Percentiles rank a stretch among this genome's conserved stretches.
These are phyloP conservation scores for Melanogaster broomeanus DNA, from an alignment of 768 basidiomycete species.

Conservation along the genomic window DNA sequence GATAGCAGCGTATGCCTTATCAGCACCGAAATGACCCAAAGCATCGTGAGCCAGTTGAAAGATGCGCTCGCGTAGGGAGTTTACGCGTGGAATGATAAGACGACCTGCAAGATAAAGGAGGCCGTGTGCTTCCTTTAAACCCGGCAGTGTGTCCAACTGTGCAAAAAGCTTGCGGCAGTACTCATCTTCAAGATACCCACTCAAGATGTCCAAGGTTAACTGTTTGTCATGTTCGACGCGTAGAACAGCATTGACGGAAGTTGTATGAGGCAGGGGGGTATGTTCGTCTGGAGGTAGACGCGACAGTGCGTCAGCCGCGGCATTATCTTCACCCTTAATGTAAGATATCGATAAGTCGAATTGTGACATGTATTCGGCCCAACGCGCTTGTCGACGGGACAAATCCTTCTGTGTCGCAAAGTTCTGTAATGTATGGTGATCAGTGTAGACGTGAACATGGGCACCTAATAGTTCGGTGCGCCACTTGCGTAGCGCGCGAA, in stretches of 20 bases:
- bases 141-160: background rate
- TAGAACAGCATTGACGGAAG: no score
- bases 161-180: conserved; percentile 7
- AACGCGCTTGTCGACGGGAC: conserved; percentile 35
- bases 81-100: conserved; percentile 11
- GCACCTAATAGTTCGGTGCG: background rate
- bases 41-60: conserved; percentile 33
- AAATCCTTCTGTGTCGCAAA: conserved; percentile 35
- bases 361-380: conserved; percentile 40
- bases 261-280: no score
- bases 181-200: conserved; percentile 8
- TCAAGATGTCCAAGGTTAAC: background rate
- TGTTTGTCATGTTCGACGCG: no score
- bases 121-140: background rate
- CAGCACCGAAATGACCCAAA: conserved; percentile 36
- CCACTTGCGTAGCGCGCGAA: conserved; percentile 18
- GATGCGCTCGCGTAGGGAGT: conserved; percentile 2
- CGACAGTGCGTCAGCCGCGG: conserved; percentile 43
- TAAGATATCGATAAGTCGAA: conserved; percentile 41
- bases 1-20: conserved; percentile 30
- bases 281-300: no score
- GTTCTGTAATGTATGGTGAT: conserved; percentile 26
- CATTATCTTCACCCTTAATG: conserved; percentile 40
- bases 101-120: conserved; percentile 5
- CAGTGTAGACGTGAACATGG: conserved; percentile 19